A percentile compares a stretch with the other conserved stretches of the same genome.
Conservation (phyloP, 176 grass and related monocot species). For the Oryza brachyantha region DNA sequence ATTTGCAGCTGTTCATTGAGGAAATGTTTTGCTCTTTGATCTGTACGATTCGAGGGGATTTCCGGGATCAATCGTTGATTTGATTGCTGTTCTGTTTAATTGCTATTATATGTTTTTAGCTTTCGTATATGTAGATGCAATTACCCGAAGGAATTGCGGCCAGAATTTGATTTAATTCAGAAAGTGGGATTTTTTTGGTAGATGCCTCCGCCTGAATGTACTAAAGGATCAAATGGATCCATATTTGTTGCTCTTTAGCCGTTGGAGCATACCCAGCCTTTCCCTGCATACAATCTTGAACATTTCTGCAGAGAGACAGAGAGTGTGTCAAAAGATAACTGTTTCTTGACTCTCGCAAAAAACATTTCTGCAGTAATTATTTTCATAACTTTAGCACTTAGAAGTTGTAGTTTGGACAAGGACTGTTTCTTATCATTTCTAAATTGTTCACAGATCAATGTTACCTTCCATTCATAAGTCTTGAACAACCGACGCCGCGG, state of each 20-base stretch:
- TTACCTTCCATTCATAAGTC: slow-evolving; percentile 77
- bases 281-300: slow-evolving; percentile 70
- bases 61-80: not conserved
- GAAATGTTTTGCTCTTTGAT: not conserved
- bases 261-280: slow-evolving; percentile 48
- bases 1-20: slow-evolving; percentile 2
- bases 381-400: slow-evolving; percentile 14
- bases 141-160: not conserved
- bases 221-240: not conserved
- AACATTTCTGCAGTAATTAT: not conserved
- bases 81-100: not conserved
- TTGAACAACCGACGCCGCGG: slow-evolving; percentile 51
- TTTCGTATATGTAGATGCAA: not conserved
- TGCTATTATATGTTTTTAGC: not conserved
- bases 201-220: not conserved
- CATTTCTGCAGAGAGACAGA: no score
- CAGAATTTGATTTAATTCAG: not conserved
- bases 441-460: not conserved
- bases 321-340: no score
- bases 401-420: not conserved
- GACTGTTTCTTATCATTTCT: slow-evolving; percentile 17
- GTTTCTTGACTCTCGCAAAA: not conserved
- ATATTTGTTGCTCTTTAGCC: slow-evolving; percentile 39
- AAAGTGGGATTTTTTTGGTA: not conserved
- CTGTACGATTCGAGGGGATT: slow-evolving; percentile 1